Conservation (phyloP, 2,329 filamentous ascomycete genomes). For the Claviceps citrina region DNA sequence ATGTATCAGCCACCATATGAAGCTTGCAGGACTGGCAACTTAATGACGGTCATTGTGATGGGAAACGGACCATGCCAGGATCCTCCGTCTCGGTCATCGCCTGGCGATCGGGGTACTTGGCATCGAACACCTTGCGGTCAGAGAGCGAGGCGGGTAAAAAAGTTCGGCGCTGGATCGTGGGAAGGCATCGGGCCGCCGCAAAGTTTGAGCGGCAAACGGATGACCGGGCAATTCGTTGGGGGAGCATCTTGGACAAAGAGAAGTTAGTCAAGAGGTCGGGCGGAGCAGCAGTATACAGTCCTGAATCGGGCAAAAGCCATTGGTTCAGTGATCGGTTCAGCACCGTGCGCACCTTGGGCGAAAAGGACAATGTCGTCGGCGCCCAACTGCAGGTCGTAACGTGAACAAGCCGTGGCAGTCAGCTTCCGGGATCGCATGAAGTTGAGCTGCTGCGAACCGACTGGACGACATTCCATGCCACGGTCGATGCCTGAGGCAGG, state of each 20-base stretch:
- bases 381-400: constrained; percentile 22
- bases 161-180: constrained; percentile 40
- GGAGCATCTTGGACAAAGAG: constrained; percentile 37
- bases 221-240: constrained; percentile 40
- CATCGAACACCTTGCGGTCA: constrained; percentile 30
- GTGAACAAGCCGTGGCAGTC: constrained; percentile 3
- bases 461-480: not conserved
- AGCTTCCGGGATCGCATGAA: not conserved
- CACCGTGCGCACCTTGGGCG: constrained; percentile 11
- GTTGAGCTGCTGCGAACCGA: not conserved
- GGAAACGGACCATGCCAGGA: constrained; percentile 44
- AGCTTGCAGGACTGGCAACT: not conserved
- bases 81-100: constrained; percentile 43
- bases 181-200: constrained; percentile 31
- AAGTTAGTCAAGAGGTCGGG: not conserved
- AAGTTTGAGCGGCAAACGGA: constrained; percentile 28
- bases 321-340: not conserved
- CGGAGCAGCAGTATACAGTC: too few relatives aligned
- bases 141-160: constrained; percentile 38
- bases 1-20: constrained; percentile 12
- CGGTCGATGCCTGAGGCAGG: constrained; percentile 20
- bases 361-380: constrained; percentile 16
- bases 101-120: constrained; percentile 36
- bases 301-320: too few relatives aligned
- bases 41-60: not conserved